phyloP scores from a whole-genome alignment of 257 asterid genomes.

The Nicotiana sylvestris region DNA sequence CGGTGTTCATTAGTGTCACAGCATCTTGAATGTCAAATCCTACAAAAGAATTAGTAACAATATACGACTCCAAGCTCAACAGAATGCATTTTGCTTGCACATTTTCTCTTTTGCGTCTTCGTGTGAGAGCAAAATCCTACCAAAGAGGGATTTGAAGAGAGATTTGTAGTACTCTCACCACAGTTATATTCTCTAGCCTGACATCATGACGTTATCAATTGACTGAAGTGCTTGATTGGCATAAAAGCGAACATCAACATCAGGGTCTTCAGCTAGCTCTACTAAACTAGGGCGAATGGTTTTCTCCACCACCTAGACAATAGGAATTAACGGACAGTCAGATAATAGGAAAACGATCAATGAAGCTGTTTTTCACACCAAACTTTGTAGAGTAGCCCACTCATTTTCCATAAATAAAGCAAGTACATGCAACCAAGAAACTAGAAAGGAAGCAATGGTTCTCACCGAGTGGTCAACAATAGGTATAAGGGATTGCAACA shows the following conservation, averaged over 20 bases:
- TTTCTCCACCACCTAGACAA: conserved; percentile 49
- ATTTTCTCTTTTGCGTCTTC: not conserved
- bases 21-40: conserved; percentile 9
- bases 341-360: too few relatives aligned
- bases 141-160: not conserved
- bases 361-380: not conserved
- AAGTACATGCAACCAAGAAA: not conserved
- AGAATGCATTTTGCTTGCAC: not conserved
- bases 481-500: conserved; percentile 58
- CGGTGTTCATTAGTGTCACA: conserved; percentile 7
- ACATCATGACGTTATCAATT: conserved; percentile 55
- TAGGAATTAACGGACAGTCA: not conserved
- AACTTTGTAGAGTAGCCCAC: not conserved
- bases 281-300: conserved; percentile 56
- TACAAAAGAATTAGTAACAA: conserved; percentile 8
- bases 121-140: not conserved
- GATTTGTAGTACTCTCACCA: conserved; percentile 7
- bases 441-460: not conserved
- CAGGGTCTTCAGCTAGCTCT: conserved; percentile 66
- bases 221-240: conserved; percentile 62
- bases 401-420: not conserved
- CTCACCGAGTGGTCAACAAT: conserved; percentile 64
- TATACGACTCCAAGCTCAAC: conserved; percentile 11
- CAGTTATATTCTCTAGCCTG: conserved; percentile 28
- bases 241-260: conserved; percentile 64